These are phyloP conservation scores for Globisporangium heterothallicum DNA, from an alignment of 352 stramenopile species.

Conservation along the genomic window DNA sequence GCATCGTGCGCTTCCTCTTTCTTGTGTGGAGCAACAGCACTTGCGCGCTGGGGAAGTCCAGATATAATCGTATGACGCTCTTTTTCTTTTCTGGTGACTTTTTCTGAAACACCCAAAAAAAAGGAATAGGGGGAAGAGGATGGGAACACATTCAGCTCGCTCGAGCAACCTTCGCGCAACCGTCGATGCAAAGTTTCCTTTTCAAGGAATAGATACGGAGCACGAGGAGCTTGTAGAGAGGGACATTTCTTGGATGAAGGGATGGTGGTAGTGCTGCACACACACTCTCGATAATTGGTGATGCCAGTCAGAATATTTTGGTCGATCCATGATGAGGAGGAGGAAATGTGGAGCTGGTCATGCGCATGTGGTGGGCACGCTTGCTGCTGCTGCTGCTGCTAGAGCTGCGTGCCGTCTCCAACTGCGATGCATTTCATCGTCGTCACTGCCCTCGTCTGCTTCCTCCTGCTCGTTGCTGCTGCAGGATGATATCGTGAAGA, in stretches of 20 bases:
- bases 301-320: too few relatives aligned
- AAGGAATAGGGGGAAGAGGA: background rate
- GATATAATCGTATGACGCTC: background rate
- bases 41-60: background rate
- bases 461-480: background rate
- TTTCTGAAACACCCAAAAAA: background rate
- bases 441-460: background rate
- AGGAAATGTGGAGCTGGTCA: background rate
- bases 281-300: background rate
- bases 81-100: conserved; percentile 3
- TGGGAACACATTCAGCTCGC: too few relatives aligned
- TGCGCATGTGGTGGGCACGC: background rate
- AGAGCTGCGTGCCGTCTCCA: background rate
- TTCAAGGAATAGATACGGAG: background rate
- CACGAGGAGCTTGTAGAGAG: background rate
- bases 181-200: too few relatives aligned
- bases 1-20: conserved; percentile 32
- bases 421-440: background rate
- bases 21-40: too few relatives aligned
- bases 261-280: background rate
- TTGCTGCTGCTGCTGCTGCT: background rate
- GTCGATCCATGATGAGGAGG: too few relatives aligned
- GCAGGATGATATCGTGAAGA: background rate
- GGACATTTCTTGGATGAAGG: too few relatives aligned
- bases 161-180: background rate